A percentile compares a stretch with the other conserved stretches of the same genome.
Conservation (phyloP, 108 stramenopile genomes). For the Ochromonas danica region DNA sequence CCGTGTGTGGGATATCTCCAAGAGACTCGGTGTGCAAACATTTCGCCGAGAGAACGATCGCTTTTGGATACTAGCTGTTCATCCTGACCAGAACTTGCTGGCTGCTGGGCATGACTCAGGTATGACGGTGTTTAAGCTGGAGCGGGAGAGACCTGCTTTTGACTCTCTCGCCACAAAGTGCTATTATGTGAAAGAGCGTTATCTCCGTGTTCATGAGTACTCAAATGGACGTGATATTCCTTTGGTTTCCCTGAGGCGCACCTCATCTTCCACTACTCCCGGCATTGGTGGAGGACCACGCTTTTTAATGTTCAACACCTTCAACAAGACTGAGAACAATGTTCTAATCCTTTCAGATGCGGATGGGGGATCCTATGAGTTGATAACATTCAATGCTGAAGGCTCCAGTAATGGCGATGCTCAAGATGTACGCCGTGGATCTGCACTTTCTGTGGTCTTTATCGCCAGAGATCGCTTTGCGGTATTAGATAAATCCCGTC, state of each 20-base stretch:
- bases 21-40: slow-evolving; percentile 95
- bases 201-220: slow-evolving; percentile 89
- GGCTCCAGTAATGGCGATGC: slow-evolving; percentile 31
- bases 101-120: slow-evolving; percentile 98
- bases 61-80: slow-evolving; percentile 93
- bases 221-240: slow-evolving; percentile 79
- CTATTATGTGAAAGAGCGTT: slow-evolving; percentile 90
- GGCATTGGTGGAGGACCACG: slow-evolving; percentile 86
- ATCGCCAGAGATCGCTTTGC: slow-evolving; percentile 91
- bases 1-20: slow-evolving; percentile 88
- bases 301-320: slow-evolving; percentile 82
- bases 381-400: slow-evolving; percentile 76
- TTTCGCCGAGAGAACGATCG: slow-evolving; percentile 97
- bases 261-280: slow-evolving; percentile 78
- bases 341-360: slow-evolving; percentile 71
- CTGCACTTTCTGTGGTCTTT: slow-evolving; percentile 84
- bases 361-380: slow-evolving; percentile 93
- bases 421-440: slow-evolving; percentile 81
- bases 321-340: slow-evolving; percentile 88
- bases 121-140: slow-evolving; percentile 99
- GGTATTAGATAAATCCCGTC: slow-evolving; percentile 84
- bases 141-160: slow-evolving; percentile 91
- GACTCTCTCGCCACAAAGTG: slow-evolving; percentile 62
- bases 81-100: slow-evolving; percentile 85
- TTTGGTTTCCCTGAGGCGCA: slow-evolving; percentile 79